These are phyloP conservation scores for Mrakia blollopis DNA, from an alignment of 768 basidiomycete species.

Conservation along the genomic window DNA sequence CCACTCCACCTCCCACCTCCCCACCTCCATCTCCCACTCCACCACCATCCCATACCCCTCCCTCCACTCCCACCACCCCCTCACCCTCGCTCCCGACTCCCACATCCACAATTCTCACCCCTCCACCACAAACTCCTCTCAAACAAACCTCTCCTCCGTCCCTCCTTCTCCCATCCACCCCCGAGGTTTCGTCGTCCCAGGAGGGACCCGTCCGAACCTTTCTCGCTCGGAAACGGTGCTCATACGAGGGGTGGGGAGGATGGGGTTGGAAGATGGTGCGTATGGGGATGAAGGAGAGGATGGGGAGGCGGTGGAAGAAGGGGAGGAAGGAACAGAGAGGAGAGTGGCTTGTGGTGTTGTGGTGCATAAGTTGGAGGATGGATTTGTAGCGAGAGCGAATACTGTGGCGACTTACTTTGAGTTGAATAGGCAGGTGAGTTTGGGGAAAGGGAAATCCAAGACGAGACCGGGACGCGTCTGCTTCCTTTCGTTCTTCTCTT, in stretches of 20 bases:
- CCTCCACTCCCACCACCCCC: conserved; percentile 6
- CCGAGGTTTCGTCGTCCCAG: not conserved
- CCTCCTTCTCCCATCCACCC: conserved; percentile 14
- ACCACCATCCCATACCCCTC: conserved; percentile 16
- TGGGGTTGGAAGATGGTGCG: conserved; percentile 16
- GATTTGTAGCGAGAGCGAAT: conserved; percentile 66
- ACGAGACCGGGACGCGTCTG: no score
- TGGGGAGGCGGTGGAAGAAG: conserved; percentile 34
- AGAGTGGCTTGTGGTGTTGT: conserved; percentile 59
- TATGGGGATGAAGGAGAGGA: conserved; percentile 24
- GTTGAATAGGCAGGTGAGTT: conserved; percentile 67
- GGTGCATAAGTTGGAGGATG: conserved; percentile 54
- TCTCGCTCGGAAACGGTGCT: conserved; percentile 2
- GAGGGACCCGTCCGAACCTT: conserved; percentile 12
- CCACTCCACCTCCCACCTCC: conserved; percentile 53
- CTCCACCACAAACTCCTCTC: not conserved
- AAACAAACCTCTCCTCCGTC: not conserved
- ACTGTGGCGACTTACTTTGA: conserved; percentile 72
- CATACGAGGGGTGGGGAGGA: not conserved
- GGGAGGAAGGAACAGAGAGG: conserved; percentile 31
- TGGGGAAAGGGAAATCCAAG: no score
- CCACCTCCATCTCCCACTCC: conserved; percentile 33
- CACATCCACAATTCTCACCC: not conserved
- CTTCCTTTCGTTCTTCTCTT: not conserved
- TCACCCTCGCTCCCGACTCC: not conserved